Base-by-base conservation (phyloP, 345 rosid genomes). In the Corchorus capsularis region DNA sequence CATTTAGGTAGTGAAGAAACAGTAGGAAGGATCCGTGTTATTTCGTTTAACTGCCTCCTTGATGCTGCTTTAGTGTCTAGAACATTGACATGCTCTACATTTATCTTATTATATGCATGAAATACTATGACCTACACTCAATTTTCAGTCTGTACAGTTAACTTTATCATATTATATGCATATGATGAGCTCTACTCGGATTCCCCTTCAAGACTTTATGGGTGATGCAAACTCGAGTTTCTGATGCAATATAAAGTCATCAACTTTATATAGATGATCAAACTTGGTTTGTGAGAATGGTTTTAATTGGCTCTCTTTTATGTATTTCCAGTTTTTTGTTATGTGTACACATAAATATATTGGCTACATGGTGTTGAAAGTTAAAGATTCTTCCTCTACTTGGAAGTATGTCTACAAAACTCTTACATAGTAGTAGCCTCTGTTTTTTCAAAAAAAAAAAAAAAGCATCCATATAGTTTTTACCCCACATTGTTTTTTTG, bases 141-240 rank as follows among this genome's bases (percentile, higher is more conserved):
- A 27, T 63, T 20, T 39, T 39, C 9, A n/a, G 16, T 39, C n/a
- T 19, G 11, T 17, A 0, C 8, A 39, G 27, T 34, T 27, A 27
- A 4, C 49, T 65, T 75, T 17, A 52, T 41, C 4, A 17, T 35
- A 2, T 75, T 32, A 17, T 2, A 0, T 66, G 89, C 85, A 84
- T 55, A 59, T 85, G 92, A 87, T 69, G 89, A 85, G 45, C 17
- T 79, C 55, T 72, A 79, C 88, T 89, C 83, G 85, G 92, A 89
- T 89, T 89, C 87, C 86, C 87, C 84, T 82, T 85, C 89, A 81
- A 57, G 87, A 88, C 85, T 55, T 74, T 12, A 20, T 79, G 90
- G 82, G 73, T 82, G 92, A 86, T 91, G 89, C 65, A 75, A 81
- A 85, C 81, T 75, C 86, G 89, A 86, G 90, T 47, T 83, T 88